These are phyloP conservation scores for Austroboletus niveus DNA, from an alignment of 1,284 basidiomycete genomes.

Conservation along the genomic window DNA sequence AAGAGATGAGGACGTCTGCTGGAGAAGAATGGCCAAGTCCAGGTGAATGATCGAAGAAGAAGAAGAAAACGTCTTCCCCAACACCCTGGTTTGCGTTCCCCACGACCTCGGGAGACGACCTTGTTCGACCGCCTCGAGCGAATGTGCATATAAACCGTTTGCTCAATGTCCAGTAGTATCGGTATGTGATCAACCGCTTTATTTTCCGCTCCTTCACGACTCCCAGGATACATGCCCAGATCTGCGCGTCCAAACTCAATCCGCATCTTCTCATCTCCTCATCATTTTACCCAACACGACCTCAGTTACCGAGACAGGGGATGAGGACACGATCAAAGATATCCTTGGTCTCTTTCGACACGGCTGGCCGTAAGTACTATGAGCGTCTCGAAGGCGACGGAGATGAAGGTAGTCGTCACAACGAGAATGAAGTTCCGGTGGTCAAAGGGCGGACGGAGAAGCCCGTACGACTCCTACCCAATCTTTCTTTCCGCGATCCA, in stretches of 20 bases:
- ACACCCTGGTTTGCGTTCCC: constrained; percentile 49
- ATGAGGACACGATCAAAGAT: constrained; percentile 61
- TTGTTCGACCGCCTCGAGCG: constrained; percentile 67
- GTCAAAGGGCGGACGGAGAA: constrained; percentile 81
- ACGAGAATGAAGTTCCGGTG: constrained; percentile 89
- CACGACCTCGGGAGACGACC: constrained; percentile 81
- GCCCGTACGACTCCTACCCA: constrained; percentile 51
- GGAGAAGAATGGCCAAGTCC: constrained; percentile 8
- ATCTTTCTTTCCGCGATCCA: background rate
- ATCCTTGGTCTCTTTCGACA: constrained; percentile 88
- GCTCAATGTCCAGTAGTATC: constrained; percentile 42
- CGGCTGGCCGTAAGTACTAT: constrained; percentile 88
- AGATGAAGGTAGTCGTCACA: constrained; percentile 86
- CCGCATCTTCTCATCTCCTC: constrained; percentile 73
- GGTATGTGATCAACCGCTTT: constrained; percentile 45
- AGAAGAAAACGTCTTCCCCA: constrained; percentile 18
- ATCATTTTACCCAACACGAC: constrained; percentile 60
- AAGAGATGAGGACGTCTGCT: constrained; percentile 12
- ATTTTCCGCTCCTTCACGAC: background rate
- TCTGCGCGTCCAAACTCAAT: constrained; percentile 74
- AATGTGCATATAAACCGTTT: no score
- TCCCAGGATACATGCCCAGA: constrained; percentile 81
- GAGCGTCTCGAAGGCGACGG: constrained; percentile 67
- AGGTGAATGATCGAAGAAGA: constrained; percentile 7
- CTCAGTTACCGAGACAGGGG: constrained; percentile 43